Conservation (phyloP, 2,329 filamentous ascomycete species). For the Albifimbria verrucaria region DNA sequence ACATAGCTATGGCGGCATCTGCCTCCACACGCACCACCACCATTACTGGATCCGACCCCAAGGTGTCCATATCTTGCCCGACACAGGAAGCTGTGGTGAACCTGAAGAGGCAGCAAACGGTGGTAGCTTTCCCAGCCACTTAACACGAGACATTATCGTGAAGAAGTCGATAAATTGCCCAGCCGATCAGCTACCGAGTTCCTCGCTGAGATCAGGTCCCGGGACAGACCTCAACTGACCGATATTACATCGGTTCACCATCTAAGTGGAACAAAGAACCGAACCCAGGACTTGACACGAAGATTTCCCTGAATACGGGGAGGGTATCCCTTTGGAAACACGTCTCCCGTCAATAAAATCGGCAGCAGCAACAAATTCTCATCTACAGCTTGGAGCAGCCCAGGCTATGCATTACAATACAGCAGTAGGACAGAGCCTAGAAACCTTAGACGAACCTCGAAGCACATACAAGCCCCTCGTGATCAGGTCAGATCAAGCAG, state of each 20-base stretch:
- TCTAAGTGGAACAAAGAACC: background rate
- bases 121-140: slow-evolving; percentile 18
- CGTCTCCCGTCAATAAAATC: too few species aligned
- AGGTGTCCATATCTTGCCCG: slow-evolving; percentile 13
- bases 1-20: slow-evolving; percentile 29
- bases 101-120: slow-evolving; percentile 10
- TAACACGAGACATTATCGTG: slow-evolving; percentile 11
- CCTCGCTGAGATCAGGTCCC: slow-evolving; percentile 18
- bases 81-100: background rate
- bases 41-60: slow-evolving; percentile 54
- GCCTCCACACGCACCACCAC: slow-evolving; percentile 58
- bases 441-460: too few species aligned
- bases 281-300: background rate
- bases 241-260: slow-evolving; percentile 25
- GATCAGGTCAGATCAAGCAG: too few species aligned
- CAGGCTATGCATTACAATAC: too few species aligned
- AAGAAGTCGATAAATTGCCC: slow-evolving; percentile 14
- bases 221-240: slow-evolving; percentile 17
- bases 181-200: slow-evolving; percentile 18
- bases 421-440: too few species aligned
- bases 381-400: too few species aligned
- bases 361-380: too few species aligned
- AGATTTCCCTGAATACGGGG: too few species aligned
- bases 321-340: too few species aligned
- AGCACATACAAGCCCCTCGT: too few species aligned